Conservation (phyloP, 2,329 filamentous ascomycete genomes). For the Diaporthe citriasiana region DNA sequence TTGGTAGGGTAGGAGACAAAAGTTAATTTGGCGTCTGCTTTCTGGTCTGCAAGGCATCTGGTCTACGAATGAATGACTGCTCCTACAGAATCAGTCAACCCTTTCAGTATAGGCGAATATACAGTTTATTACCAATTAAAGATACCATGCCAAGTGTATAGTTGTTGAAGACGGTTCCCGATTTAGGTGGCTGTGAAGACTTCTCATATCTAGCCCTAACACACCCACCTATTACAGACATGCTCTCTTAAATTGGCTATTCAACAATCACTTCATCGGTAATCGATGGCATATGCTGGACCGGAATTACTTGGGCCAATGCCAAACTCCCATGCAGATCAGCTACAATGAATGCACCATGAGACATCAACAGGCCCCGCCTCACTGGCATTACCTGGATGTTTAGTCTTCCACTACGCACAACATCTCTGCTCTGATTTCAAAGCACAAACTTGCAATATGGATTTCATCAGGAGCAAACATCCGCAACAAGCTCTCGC, state of each 20-base stretch:
- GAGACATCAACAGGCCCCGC: too few relatives aligned
- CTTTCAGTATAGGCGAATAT: not conserved
- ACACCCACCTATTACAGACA: not conserved
- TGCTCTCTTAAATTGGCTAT: not conserved
- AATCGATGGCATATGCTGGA: not conserved
- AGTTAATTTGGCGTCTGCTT: conserved; percentile 25
- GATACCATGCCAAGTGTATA: not conserved
- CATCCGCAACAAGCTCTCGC: too few relatives aligned
- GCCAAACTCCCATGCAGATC: not conserved
- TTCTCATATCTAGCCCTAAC: not conserved
- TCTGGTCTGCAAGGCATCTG: conserved; percentile 1
- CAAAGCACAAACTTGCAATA: too few relatives aligned
- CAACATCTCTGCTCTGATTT: too few relatives aligned
- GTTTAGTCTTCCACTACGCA: too few relatives aligned
- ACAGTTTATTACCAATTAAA: not conserved
- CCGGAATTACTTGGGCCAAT: not conserved
- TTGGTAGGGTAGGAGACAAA: conserved; percentile 2
- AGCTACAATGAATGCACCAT: not conserved
- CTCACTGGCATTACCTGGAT: too few relatives aligned
- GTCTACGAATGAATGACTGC: not conserved
- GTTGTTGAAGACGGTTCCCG: not conserved
- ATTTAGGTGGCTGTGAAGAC: not conserved
- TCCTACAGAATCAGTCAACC: not conserved
- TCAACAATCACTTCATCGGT: not conserved
- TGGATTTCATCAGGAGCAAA: too few relatives aligned